Evolutionary conservation across 2,329 filamentous ascomycete genomes (phyloP), one percentile per base, ranked within the genome.

Genomic region (Fonsecaea monophora): DNA sequence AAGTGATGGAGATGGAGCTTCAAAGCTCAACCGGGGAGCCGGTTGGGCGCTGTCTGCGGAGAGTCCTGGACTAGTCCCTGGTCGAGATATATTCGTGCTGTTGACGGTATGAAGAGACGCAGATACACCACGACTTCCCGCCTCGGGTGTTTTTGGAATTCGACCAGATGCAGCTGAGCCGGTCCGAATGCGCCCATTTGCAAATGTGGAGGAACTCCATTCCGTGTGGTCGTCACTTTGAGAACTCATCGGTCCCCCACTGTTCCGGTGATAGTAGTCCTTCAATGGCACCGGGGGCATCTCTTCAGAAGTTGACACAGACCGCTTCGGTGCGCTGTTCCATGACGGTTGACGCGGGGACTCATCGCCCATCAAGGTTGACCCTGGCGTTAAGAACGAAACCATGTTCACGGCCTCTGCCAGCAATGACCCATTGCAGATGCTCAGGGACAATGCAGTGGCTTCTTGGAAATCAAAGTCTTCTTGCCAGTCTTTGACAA

Each of bases 381-480:
- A 81, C 4, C 80, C 78, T 12, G 86, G 80, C 1, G 88, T 87
- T 45, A 84, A 81, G 77, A 87, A 85, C 80, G 90, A 78, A 79
- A 89, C 73, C 82, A 86, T 25, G 81, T 89, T 74, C 78, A 85
- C 77, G 75, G 86, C 77, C 75, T 89, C 82, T 73, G 87, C 77
- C 79, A 90, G 75, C 77, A 88, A 73, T 5, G 84, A 82, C 18
- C 91, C 91, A 75, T 96, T 96, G 78, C 94, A 86, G 64, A 97
- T 91, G 18, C 88, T 87, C 54, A 97, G 85, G 56, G 85, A 86
- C 70, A 87, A 84, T 21, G 94, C 83, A 70, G 90, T 86, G 34
- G 90, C 88, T 71, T 96, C 90, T 60, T 91, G 87, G 73, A 90
- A 89, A 30, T 86, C 88, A 77, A 91, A 95, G 74, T 97, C 94